Percentiles rank a stretch among this genome's conserved stretches.
phyloP scores from a whole-genome alignment of 2,329 filamentous ascomycete species.

The Chaetomiaceae sp. region DNA sequence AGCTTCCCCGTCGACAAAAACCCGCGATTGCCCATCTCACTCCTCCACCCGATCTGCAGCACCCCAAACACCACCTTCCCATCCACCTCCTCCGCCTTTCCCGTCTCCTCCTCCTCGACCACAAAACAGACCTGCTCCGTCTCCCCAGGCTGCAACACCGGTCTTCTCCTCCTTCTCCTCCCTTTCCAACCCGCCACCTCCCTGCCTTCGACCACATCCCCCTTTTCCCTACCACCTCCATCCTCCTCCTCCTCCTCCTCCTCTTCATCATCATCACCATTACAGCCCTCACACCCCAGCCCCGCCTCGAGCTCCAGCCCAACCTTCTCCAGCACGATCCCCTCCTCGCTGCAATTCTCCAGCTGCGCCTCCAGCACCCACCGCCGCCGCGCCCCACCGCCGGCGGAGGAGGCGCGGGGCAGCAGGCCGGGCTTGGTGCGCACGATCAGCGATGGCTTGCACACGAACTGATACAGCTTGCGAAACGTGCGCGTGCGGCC shows the following conservation, averaged over 20 bases:
- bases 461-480: conserved; percentile 95
- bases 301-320: conserved; percentile 48
- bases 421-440: conserved; percentile 77
- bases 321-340: conserved; percentile 69
- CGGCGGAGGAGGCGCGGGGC: too few species aligned
- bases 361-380: conserved; percentile 91
- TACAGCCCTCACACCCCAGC: conserved; percentile 48
- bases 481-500: conserved; percentile 77
- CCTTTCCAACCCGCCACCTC: neutral
- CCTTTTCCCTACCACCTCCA: neutral
- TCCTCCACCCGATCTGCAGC: conserved; percentile 80
- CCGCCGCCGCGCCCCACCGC: conserved; percentile 26
- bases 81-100: conserved; percentile 37
- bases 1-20: conserved; percentile 83
- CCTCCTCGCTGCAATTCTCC: conserved; percentile 84
- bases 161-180: conserved; percentile 34
- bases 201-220: neutral
- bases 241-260: neutral
- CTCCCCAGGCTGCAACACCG: conserved; percentile 56
- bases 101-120: conserved; percentile 41
- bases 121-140: conserved; percentile 62
- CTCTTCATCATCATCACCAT: conserved; percentile 41
- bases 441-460: conserved; percentile 83
- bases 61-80: conserved; percentile 67
- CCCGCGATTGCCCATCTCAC: conserved; percentile 82